Percentiles rank a stretch among this genome's conserved stretches.
Conservation (phyloP, 2,329 filamentous ascomycete species). For the Cladophialophora exuberans region DNA sequence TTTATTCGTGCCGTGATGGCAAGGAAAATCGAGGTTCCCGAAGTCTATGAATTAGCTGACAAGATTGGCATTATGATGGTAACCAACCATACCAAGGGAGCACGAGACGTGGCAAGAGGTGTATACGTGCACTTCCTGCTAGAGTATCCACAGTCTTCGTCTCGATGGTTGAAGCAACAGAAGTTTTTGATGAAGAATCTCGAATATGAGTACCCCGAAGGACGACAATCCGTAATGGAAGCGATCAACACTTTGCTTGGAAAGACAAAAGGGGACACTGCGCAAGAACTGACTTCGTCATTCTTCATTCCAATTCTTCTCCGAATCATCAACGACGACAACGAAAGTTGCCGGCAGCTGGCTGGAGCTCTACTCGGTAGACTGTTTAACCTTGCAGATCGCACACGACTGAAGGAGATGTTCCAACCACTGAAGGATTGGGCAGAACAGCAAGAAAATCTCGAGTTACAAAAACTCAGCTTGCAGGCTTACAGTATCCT, state of each 20-base stretch:
- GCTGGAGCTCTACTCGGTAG: constrained; percentile 79
- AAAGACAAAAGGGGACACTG: constrained; percentile 79
- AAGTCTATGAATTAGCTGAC: constrained; percentile 90
- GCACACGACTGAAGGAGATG: constrained; percentile 71
- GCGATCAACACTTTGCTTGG: constrained; percentile 81
- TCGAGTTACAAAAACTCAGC: constrained; percentile 70
- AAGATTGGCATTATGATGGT: constrained; percentile 91
- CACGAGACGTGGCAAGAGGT: constrained; percentile 82
- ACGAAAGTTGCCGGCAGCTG: constrained; percentile 79
- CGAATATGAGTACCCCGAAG: constrained; percentile 85
- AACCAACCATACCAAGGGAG: constrained; percentile 87
- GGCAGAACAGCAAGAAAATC: constrained; percentile 74
- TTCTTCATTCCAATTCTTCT: constrained; percentile 88
- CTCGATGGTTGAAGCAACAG: constrained; percentile 85
- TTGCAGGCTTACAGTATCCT: constrained; percentile 83
- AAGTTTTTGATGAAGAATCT: constrained; percentile 88
- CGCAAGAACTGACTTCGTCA: constrained; percentile 77
- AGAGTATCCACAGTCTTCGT: constrained; percentile 91
- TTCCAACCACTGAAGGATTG: constrained; percentile 72
- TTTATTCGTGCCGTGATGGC: constrained; percentile 88
- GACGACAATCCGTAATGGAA: constrained; percentile 91
- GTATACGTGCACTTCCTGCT: constrained; percentile 93
- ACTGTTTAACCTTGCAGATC: constrained; percentile 77
- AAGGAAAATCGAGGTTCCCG: constrained; percentile 79
- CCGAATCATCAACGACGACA: constrained; percentile 85